Evolutionary conservation across 805 yeast species (phyloP), one percentile per base, ranked within the genome.

Genomic region (Candida namnaoensis): DNA sequence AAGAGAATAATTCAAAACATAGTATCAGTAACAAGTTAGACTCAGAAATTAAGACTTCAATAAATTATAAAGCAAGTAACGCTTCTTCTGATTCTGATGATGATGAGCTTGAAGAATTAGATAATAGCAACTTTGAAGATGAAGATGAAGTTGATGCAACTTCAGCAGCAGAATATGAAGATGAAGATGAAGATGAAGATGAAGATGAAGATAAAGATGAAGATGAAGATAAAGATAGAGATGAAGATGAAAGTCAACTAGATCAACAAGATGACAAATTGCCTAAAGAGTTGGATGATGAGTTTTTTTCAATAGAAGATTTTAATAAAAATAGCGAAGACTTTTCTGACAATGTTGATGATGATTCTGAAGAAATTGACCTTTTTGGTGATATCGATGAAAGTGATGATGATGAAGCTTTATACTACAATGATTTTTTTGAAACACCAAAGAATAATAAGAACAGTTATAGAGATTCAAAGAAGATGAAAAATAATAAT

Each of bases 281-380:
- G 3, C 19, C 19, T 19, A 74, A 71, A 52, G 91, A 88, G 1
- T 68, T 90, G 28, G 85, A 90, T 56, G 95, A 87, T 53, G 86
- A 79, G 7, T 82, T 88, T 50, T 91, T 91, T 56, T 79, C 86
- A 45, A 76, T 91, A 35, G 95, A 88, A 49, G 85, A 83, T 41
- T 91, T 85, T 66, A 86, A 83, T 62, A 76, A 72, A 54, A 88
- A 80, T 57, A 77, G 80, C n/a, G 54, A 84, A 33, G 68, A 69
- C 13, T 61, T 58, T 28, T 71, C 72, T 34, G 69, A 63, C 25
- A 78, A 70, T 32, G 66, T 65, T 15, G 60, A 74, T 28, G 76
- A 74, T 49, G 71, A 68, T 23, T 78, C 69, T 35, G 85, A 77
- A 33, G 71, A 67, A 12, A 59, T 73, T 46, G 79, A 74, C 48